Base-by-base conservation (phyloP, 2,329 filamentous ascomycete genomes). In the Fusarium paranaense region DNA sequence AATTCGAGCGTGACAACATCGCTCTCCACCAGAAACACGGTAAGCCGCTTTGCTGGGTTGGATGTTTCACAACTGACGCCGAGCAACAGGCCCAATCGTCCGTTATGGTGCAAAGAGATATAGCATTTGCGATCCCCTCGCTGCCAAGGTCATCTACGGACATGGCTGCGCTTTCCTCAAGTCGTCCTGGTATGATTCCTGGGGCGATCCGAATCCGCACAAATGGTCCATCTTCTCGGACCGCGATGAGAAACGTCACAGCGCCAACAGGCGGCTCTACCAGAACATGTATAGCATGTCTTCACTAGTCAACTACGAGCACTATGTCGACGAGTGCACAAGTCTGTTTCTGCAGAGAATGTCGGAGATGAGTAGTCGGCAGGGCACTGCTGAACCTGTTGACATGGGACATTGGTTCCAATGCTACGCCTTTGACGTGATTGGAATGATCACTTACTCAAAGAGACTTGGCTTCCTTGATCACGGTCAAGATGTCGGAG, bases 391-490 rank as follows among this genome's bases (percentile, higher is more conserved):
- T 25, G 35, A 56, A 33, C 47, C 59, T 16, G 35, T 63, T 16
- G 61, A 63, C 18, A 54, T 63, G 35, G 61, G 45, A 1, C 61
- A 63, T 56, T 63, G 61, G 61, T 63, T 56, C 33, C 61, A 63
- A 22, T 63, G 61, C 61, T 63, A 63, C n/a, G 61, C 61, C 33
- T 63, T 63, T 35, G 61, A 63, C 16, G 61, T 63, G 8, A 56
- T 63, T 8, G 50, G 61, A 5, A 40, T 56, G 33, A 56, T 63
- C 30, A 63, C 61, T 3, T 63, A 56, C 25, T 63, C 61, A 9
- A 56, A 63, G 25, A 33, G 61, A 16, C 37, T 63, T 16, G 61
- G 61, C 8, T 63, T 63, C 22, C 50, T 63, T 14, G 47, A 63
- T 18, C 35, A 54, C 9, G 61, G 61, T 11, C 42, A 40, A 11